Base-by-base conservation (phyloP, 1,284 basidiomycete species). In the Cryptococcus sp. region DNA sequence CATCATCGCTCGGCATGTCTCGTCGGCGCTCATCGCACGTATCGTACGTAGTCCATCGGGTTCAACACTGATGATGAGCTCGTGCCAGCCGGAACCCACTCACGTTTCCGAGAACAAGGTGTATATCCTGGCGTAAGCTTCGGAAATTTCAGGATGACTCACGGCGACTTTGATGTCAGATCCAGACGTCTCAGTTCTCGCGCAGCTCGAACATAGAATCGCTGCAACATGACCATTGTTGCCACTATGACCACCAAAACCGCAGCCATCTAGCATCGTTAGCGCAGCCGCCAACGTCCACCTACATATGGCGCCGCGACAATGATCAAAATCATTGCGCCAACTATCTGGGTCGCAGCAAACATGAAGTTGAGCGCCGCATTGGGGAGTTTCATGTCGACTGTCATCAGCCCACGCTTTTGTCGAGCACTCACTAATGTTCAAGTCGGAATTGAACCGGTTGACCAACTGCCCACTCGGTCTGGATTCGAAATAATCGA, bases 31-130 rank as follows among this genome's bases (percentile, higher is more conserved):
- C 61, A 63, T 63, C 1, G 64, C 64, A 42, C 64, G 61, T 23
- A 66, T 60, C 1, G 64, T 66, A 5, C 58, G 51, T 17, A 66
- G 50, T 8, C 64, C 64, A 50, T 61, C 59, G 11, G 61, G 22
- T 22, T 66, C 61, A 39, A 66, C 59, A 4, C 59, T 64, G 53
- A 8, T 16, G 16, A n/a, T 20, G 5, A 27, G 17, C 48, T 20
- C 45, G 30, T 51, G 47, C 10, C 20, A 25, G 10, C 25, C 35
- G 19, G 23, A 27, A 1, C 1, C 23, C 17, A 46, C 60, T 43
- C 20, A 63, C 62, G 63, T 65, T 41, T 65, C 63, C 11, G 63
- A 60, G 39, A 65, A 65, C 22, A 65, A 42, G n/a, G 57, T 57
- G 38, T 62, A 65, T 20, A 65, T 65, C 15, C 54, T 59, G 20